phyloP scores from a whole-genome alignment of 78 protist genomes.

The Tieghemostelium lacteum region DNA sequence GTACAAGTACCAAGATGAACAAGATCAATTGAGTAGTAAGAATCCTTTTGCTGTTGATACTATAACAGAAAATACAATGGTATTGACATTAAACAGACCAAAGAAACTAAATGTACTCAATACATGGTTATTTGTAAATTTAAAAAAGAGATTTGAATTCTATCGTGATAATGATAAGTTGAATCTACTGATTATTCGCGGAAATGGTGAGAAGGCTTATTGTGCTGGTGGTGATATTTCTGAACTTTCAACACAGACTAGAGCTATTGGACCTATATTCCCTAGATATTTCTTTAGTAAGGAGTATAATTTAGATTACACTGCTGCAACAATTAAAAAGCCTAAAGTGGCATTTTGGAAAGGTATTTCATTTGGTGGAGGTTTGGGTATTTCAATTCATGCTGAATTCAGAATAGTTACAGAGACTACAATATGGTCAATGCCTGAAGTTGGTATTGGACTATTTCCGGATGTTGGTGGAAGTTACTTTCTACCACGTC shows the following conservation, averaged over 20 bases:
- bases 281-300: conserved; percentile 82
- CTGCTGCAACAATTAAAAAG: conserved; percentile 57
- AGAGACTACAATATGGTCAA: conserved; percentile 91
- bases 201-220: conserved; percentile 93
- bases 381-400: conserved; percentile 89
- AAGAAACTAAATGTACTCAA: conserved; percentile 55
- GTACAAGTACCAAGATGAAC: conserved; percentile 11
- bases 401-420: conserved; percentile 88
- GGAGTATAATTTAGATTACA: conserved; percentile 88
- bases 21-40: background rate
- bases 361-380: conserved; percentile 89
- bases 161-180: conserved; percentile 14
- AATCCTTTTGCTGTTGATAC: conserved; percentile 8
- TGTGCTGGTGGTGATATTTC: conserved; percentile 95
- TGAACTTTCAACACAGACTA: conserved; percentile 43
- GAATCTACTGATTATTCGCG: conserved; percentile 72
- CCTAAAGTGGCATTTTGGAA: conserved; percentile 74
- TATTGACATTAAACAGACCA: conserved; percentile 22
- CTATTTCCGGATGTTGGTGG: conserved; percentile 92
- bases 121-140: conserved; percentile 45
- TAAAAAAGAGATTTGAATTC: conserved; percentile 22
- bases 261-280: conserved; percentile 46
- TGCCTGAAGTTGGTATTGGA: conserved; percentile 94
- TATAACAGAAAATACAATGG: conserved; percentile 1
- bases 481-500: conserved; percentile 57